Conservation (phyloP, 441 rosid genomes). For the California macrophylla region DNA sequence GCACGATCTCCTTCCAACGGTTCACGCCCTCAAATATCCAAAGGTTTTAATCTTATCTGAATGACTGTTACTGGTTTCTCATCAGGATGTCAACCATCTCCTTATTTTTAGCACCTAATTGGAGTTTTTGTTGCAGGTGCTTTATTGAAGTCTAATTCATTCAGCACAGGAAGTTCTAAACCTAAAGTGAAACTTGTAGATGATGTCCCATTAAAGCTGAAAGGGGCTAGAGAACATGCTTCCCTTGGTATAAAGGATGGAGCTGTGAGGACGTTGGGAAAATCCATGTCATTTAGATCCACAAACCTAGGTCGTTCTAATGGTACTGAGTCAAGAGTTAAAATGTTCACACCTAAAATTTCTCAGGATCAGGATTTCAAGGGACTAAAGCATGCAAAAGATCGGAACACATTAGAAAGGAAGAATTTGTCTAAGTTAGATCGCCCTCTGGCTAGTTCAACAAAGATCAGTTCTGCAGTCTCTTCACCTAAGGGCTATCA, state of each 20-base stretch:
- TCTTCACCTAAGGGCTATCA: conserved; percentile 42
- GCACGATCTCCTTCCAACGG: conserved; percentile 36
- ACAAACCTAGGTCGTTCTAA: conserved; percentile 35
- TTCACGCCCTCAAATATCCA: conserved; percentile 41
- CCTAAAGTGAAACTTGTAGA: conserved; percentile 58
- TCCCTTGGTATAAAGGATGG: conserved; percentile 48
- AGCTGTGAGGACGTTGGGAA: conserved; percentile 43
- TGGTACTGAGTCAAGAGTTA: conserved; percentile 49
- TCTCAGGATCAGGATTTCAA: conserved; percentile 47
- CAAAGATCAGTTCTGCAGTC: conserved; percentile 27
- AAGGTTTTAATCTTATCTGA: conserved; percentile 31
- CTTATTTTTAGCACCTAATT: conserved; percentile 8
- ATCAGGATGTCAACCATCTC: neutral
- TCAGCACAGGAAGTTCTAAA: conserved; percentile 44
- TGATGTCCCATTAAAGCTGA: conserved; percentile 52
- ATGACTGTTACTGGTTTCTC: neutral
- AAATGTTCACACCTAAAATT: conserved; percentile 41
- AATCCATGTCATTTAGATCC: conserved; percentile 63
- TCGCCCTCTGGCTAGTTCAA: conserved; percentile 21
- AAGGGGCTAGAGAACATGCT: conserved; percentile 34
- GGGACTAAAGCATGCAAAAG: conserved; percentile 50
- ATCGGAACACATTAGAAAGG: conserved; percentile 38
- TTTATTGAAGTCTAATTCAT: conserved; percentile 68
- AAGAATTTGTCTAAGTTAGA: conserved; percentile 36
- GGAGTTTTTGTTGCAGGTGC: conserved; percentile 38